A percentile compares a stretch with the other conserved stretches of the same genome.
These are phyloP conservation scores for Moniliella sp. DNA, from an alignment of 1,284 basidiomycete species.

Conservation along the genomic window DNA sequence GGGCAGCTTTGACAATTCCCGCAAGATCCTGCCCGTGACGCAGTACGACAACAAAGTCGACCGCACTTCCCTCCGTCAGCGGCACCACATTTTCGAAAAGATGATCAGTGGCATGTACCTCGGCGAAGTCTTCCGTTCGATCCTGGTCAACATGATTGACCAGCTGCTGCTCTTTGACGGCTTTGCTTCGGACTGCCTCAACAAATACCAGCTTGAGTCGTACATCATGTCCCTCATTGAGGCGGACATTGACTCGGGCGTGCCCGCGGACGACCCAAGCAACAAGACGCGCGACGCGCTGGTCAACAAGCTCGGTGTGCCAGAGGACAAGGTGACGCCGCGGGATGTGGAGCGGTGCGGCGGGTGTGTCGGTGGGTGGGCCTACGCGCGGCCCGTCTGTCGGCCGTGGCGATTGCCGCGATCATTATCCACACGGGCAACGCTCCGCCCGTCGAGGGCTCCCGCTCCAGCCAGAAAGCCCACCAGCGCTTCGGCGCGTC, in stretches of 20 bases:
- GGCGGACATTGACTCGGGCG: slow-evolving; percentile 19
- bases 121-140: slow-evolving; percentile 70
- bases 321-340: slow-evolving; percentile 35
- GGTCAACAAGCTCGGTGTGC: slow-evolving; percentile 45
- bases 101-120: slow-evolving; percentile 98
- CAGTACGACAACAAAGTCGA: slow-evolving; percentile 84
- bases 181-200: slow-evolving; percentile 49
- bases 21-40: slow-evolving; percentile 65
- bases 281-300: slow-evolving; percentile 40
- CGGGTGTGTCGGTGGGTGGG: slow-evolving; percentile 65
- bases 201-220: slow-evolving; percentile 86
- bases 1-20: slow-evolving; percentile 83
- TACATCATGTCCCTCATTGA: slow-evolving; percentile 75
- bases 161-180: slow-evolving; percentile 53
- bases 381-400: slow-evolving; percentile 57
- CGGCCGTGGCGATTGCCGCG: slow-evolving; percentile 66
- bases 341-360: slow-evolving; percentile 50
- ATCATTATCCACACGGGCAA: slow-evolving; percentile 57
- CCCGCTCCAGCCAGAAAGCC: too few species aligned
- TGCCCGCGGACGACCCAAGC: slow-evolving; percentile 3
- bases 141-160: slow-evolving; percentile 68
- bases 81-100: slow-evolving; percentile 86
- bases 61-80: slow-evolving; percentile 75
- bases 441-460: slow-evolving; percentile 36
- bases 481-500: too few species aligned